Conservation (phyloP, 352 stramenopile genomes). For the Phytophthora litchii region DNA sequence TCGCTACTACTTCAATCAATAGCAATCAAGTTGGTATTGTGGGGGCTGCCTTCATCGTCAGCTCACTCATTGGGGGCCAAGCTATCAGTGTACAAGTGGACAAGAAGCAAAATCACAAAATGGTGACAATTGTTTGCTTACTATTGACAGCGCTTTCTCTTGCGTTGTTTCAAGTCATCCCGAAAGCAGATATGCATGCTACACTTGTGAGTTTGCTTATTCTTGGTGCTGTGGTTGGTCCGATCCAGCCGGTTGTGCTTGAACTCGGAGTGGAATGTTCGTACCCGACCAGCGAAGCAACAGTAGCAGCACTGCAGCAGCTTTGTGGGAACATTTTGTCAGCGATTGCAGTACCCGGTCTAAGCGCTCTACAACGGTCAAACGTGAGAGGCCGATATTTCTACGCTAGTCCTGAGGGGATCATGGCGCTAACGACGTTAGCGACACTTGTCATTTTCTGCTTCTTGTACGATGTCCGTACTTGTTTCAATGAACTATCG, state of each 20-base stretch:
- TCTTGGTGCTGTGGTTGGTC: constrained; percentile 61
- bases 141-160: constrained; percentile 45
- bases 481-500: not conserved
- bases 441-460: constrained; percentile 53
- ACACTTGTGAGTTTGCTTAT: constrained; percentile 45
- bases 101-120: constrained; percentile 52
- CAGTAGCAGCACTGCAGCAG: constrained; percentile 71
- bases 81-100: constrained; percentile 68
- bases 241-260: constrained; percentile 65
- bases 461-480: constrained; percentile 43
- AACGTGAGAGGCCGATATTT: constrained; percentile 46
- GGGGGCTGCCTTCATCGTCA: constrained; percentile 73
- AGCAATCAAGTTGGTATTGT: constrained; percentile 63
- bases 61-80: constrained; percentile 63
- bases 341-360: constrained; percentile 51
- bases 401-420: constrained; percentile 56
- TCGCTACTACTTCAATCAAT: constrained; percentile 51
- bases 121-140: constrained; percentile 52
- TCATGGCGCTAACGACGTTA: constrained; percentile 48
- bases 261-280: constrained; percentile 74
- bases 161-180: constrained; percentile 45
- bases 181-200: constrained; percentile 27
- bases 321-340: constrained; percentile 78
- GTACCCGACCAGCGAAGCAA: constrained; percentile 75
- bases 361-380: constrained; percentile 53